Conservation (phyloP, 371 early-diverging fungal species). For the Mucor piriformis region DNA sequence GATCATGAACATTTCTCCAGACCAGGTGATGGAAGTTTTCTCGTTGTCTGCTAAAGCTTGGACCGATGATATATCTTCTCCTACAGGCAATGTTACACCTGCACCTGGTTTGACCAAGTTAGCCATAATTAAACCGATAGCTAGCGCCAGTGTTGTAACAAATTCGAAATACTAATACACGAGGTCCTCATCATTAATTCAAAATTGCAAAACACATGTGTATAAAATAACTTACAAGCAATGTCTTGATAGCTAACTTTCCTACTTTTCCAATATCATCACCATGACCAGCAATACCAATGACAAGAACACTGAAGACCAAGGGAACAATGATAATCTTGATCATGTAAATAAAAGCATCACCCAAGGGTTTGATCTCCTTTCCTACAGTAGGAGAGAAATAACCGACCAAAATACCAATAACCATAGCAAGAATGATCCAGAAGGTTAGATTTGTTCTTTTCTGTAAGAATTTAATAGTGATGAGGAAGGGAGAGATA, state of each 20-base stretch:
- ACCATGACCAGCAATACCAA: constrained; percentile 78
- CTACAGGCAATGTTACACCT: constrained; percentile 29
- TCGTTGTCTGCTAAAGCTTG: constrained; percentile 29
- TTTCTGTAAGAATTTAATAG: constrained; percentile 10
- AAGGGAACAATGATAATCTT: constrained; percentile 71
- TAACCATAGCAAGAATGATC: constrained; percentile 60
- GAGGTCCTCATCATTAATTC: not conserved
- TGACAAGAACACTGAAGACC: constrained; percentile 60
- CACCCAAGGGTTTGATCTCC: constrained; percentile 55
- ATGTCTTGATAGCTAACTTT: constrained; percentile 67
- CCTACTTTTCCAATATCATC: constrained; percentile 69
- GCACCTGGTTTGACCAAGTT: constrained; percentile 71
- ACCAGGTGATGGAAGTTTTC: constrained; percentile 55
- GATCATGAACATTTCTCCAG: constrained; percentile 56
- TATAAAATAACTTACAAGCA: constrained; percentile 59
- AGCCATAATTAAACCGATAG: constrained; percentile 70
- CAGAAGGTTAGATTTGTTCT: constrained; percentile 62
- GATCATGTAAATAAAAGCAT: constrained; percentile 72
- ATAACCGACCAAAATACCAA: constrained; percentile 69
- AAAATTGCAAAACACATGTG: not conserved
- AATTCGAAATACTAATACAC: constrained; percentile 62
- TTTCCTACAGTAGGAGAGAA: constrained; percentile 53
- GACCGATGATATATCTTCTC: constrained; percentile 19
- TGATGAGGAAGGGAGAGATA: not conserved
- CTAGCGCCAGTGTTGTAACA: constrained; percentile 70